These are phyloP conservation scores for Schizosaccharomyces lindneri DNA, from an alignment of 805 yeast genomes.

Conservation along the genomic window DNA sequence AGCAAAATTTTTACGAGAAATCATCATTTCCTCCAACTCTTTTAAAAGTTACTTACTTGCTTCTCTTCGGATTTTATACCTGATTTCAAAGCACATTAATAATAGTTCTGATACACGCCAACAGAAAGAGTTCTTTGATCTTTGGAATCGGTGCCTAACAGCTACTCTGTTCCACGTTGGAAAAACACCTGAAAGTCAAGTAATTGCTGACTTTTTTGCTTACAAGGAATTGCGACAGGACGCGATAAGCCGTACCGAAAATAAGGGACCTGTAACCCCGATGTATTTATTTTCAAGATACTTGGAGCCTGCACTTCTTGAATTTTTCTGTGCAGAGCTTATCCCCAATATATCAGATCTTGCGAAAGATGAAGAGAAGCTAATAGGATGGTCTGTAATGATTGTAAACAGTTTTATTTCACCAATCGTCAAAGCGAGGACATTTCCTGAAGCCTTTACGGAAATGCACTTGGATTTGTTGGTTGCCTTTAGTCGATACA, in stretches of 20 bases:
- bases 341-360: conserved; percentile 20
- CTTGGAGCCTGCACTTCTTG: background rate
- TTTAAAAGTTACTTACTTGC: background rate
- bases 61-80: background rate
- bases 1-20: background rate
- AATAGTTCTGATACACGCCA: conserved; percentile 18
- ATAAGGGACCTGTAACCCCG: background rate
- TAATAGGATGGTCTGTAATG: conserved; percentile 14
- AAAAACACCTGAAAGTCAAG: background rate
- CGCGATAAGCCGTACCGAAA: background rate
- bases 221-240: background rate
- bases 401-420: conserved; percentile 28
- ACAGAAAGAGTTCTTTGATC: conserved; percentile 20
- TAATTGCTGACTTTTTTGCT: background rate
- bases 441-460: conserved; percentile 18
- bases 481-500: conserved; percentile 12
- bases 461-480: conserved; percentile 23
- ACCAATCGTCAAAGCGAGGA: conserved; percentile 27
- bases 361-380: conserved; percentile 35
- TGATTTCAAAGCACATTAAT: background rate
- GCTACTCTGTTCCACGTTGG: background rate
- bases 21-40: background rate
- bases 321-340: conserved; percentile 8
- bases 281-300: background rate
- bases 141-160: conserved; percentile 1